Evolutionary conservation across 495 filamentous ascomycete species (phyloP).

Genomic region (Penicillium arizonense): DNA sequence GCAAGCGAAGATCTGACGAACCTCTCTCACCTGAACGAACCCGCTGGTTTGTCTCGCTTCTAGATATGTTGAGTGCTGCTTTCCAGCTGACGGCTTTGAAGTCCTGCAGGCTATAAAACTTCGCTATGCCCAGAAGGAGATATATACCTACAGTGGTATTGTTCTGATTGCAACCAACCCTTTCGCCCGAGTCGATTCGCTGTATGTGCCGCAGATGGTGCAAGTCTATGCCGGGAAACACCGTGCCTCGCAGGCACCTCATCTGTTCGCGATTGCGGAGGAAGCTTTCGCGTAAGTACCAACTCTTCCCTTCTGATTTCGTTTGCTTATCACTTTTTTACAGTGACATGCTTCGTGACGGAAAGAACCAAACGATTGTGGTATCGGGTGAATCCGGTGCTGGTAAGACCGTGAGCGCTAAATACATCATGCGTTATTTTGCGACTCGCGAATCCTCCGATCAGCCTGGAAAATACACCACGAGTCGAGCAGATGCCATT

Average conservation of each 20-base stretch:
- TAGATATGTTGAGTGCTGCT: not conserved
- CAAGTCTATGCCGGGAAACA: constrained; percentile 99
- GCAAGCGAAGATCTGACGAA: constrained; percentile 98
- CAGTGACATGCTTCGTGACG: constrained; percentile 96
- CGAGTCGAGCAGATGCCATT: constrained; percentile 81
- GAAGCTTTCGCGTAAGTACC: constrained; percentile 89
- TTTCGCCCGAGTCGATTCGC: constrained; percentile 94
- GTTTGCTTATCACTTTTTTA: not conserved
- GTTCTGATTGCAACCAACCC: constrained; percentile 98
- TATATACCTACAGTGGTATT: constrained; percentile 99
- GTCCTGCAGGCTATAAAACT: constrained; percentile 97
- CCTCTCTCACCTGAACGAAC: constrained; percentile 96
- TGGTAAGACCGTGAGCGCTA: constrained; percentile 98
- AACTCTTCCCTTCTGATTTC: not conserved
- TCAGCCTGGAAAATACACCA: constrained; percentile 74
- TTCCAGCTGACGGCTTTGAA: constrained; percentile 45
- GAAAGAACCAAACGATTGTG: constrained; percentile 96
- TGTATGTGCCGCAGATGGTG: constrained; percentile 99
- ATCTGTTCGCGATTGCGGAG: constrained; percentile 98
- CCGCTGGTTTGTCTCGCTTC: constrained; percentile 68
- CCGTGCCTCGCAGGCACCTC: constrained; percentile 91
- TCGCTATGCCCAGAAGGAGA: constrained; percentile 97
- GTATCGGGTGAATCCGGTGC: constrained; percentile 98
- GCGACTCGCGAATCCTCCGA: constrained; percentile 95
- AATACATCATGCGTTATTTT: constrained; percentile 99